These are phyloP conservation scores for Boletus sp. DNA, from an alignment of 1,284 basidiomycete species.

Conservation along the genomic window DNA sequence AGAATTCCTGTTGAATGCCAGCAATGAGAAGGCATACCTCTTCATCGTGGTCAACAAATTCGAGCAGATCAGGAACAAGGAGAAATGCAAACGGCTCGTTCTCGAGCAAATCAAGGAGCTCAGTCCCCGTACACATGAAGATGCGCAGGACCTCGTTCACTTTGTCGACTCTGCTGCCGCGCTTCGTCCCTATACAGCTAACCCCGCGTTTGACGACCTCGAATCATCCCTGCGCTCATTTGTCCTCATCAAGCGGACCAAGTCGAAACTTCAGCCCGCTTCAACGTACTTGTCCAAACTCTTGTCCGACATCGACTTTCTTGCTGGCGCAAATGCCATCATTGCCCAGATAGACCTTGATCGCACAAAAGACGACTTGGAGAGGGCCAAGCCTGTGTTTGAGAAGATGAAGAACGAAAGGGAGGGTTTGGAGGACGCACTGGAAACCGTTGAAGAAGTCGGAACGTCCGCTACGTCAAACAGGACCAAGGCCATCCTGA, in stretches of 20 bases:
- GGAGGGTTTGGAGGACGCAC: conserved; percentile 71
- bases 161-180: conserved; percentile 91
- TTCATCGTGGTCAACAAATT: conserved; percentile 99
- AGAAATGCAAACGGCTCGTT: conserved; percentile 85
- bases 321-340: conserved; percentile 83
- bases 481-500: conserved; percentile 59
- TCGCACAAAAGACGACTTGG: conserved; percentile 69
- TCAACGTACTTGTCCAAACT: conserved; percentile 90
- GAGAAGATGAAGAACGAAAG: conserved; percentile 80
- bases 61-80: conserved; percentile 94
- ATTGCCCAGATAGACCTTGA: conserved; percentile 82
- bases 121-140: conserved; percentile 87
- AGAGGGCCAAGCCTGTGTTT: conserved; percentile 74
- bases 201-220: conserved; percentile 78
- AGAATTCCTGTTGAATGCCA: conserved; percentile 92
- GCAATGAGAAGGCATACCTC: conserved; percentile 95
- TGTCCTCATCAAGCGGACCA: conserved; percentile 90
- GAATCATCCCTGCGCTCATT: conserved; percentile 94
- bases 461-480: conserved; percentile 56
- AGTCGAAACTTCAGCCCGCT: conserved; percentile 95
- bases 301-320: conserved; percentile 83
- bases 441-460: conserved; percentile 81
- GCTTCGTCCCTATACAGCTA: conserved; percentile 59
- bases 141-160: conserved; percentile 92
- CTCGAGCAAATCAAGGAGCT: conserved; percentile 94